Percentiles rank a stretch among this genome's conserved stretches.
Conservation (phyloP, 2,329 filamentous ascomycete genomes). For the Zymoseptoria ardabiliae region DNA sequence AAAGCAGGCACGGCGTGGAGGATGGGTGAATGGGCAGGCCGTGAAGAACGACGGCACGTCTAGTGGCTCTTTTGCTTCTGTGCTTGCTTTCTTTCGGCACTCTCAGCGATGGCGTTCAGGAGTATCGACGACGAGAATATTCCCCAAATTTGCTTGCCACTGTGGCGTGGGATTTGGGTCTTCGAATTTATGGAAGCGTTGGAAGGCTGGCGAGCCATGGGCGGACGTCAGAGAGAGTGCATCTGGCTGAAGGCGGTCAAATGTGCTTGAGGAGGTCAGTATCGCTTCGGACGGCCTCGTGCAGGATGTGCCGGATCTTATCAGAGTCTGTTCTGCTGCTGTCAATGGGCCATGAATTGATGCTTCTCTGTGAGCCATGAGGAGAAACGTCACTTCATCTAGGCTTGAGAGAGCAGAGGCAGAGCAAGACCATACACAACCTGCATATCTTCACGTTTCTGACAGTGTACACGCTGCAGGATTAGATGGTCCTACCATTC, state of each 20-base stretch:
- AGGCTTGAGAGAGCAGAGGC: neutral
- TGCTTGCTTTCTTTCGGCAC: neutral
- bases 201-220: neutral
- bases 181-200: neutral
- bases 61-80: neutral
- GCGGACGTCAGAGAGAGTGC: no score
- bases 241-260: no score
- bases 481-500: slow-evolving; percentile 29
- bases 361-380: neutral
- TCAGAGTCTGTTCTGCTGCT: no score
- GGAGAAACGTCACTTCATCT: neutral
- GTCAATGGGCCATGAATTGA: neutral
- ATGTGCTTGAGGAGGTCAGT: no score
- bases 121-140: neutral
- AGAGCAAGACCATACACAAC: neutral
- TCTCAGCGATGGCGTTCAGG: neutral
- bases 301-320: no score
- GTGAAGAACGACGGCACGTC: neutral
- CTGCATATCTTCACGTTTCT: neutral
- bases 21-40: neutral
- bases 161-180: neutral
- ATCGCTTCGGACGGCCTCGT: no score
- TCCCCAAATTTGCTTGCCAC: neutral
- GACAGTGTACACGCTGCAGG: neutral
- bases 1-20: no score